Percentiles rank a stretch among this genome's conserved stretches.
Evolutionary conservation across 805 yeast genomes (phyloP).

Genomic region (Metschnikowia lachancei): DNA sequence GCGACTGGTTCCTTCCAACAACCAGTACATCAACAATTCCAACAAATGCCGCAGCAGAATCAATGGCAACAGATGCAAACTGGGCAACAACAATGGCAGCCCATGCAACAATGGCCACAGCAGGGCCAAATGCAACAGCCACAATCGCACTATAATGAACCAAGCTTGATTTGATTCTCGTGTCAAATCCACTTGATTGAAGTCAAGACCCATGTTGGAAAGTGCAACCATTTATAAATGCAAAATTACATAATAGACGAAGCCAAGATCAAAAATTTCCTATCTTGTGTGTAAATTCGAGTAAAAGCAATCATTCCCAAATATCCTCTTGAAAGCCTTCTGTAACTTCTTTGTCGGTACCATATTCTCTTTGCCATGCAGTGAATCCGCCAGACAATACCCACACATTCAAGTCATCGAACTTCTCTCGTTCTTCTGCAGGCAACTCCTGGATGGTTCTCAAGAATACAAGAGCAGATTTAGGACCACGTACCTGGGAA

Average conservation of each 20-base stretch:
- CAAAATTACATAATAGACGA: conserved; percentile 1
- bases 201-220: background rate
- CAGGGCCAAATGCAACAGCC: conserved; percentile 9
- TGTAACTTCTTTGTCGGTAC: conserved; percentile 62
- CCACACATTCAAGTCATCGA: conserved; percentile 51
- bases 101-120: conserved; percentile 9
- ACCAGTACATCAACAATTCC: conserved; percentile 4
- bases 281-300: background rate
- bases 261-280: background rate
- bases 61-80: conserved; percentile 10
- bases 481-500: conserved; percentile 90
- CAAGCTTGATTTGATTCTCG: conserved; percentile 23
- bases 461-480: conserved; percentile 66
- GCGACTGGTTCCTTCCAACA: conserved; percentile 15
- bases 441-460: conserved; percentile 41
- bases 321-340: conserved; percentile 42
- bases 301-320: conserved; percentile 27
- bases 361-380: conserved; percentile 76
- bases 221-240: background rate
- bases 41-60: conserved; percentile 9
- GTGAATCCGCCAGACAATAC: conserved; percentile 83
- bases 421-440: conserved; percentile 23
- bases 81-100: conserved; percentile 7
- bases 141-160: conserved; percentile 20
- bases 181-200: no score